phyloP scores from a whole-genome alignment of 257 asterid species.

The Solanum microdontum region DNA sequence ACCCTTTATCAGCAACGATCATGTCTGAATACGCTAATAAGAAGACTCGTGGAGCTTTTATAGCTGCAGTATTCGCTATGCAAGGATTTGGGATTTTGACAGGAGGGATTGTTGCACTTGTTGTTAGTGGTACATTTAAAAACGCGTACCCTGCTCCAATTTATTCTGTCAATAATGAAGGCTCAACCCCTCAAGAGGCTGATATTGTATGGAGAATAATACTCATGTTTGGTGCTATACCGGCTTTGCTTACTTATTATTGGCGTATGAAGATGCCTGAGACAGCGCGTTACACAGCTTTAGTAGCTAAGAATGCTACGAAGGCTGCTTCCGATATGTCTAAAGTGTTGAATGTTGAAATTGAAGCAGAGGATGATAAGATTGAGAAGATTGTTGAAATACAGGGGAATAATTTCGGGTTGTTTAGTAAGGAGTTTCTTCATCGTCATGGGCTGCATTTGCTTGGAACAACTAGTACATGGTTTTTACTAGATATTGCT shows the following conservation, averaged over 20 bases:
- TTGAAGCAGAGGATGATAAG: constrained; percentile 16
- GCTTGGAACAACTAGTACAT: constrained; percentile 37
- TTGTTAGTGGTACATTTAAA: constrained; percentile 21
- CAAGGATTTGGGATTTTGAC: constrained; percentile 45
- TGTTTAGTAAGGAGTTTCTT: constrained; percentile 20
- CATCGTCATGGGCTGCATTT: constrained; percentile 37
- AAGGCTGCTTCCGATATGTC: constrained; percentile 47
- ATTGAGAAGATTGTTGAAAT: neutral
- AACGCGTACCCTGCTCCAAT: constrained; percentile 23
- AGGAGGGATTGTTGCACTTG: constrained; percentile 30
- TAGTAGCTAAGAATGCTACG: constrained; percentile 33
- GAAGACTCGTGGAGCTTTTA: constrained; percentile 41
- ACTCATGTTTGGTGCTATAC: constrained; percentile 44
- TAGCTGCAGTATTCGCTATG: constrained; percentile 46
- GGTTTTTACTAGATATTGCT: constrained; percentile 44
- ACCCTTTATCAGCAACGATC: constrained; percentile 45
- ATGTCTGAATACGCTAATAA: constrained; percentile 50
- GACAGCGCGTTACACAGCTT: constrained; percentile 51
- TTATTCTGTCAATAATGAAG: neutral
- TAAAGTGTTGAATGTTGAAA: constrained; percentile 34
- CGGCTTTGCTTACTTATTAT: constrained; percentile 40
- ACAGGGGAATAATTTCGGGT: constrained; percentile 16
- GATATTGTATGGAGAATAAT: constrained; percentile 32
- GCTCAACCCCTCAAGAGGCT: constrained; percentile 23
- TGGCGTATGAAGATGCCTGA: constrained; percentile 72